Evolutionary conservation across 2,329 filamentous ascomycete species (phyloP).

Genomic region (Xylariaceae sp.): DNA sequence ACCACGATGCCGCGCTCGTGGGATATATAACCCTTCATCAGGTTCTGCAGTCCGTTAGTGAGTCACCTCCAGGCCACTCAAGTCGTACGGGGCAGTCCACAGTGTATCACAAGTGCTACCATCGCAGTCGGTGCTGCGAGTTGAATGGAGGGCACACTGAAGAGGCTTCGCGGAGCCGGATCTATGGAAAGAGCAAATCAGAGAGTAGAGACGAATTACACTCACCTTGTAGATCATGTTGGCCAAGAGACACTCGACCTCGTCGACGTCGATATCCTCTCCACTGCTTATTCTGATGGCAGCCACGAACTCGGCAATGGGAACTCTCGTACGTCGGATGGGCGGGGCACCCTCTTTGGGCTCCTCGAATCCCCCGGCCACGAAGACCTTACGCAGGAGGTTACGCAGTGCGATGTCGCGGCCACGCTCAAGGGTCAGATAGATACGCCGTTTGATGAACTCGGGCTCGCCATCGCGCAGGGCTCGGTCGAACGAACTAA

Average conservation of each 20-base stretch:
- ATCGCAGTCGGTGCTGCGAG: no score
- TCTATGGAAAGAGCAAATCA: no score
- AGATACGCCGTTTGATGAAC: constrained; percentile 88
- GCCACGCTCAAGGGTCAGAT: constrained; percentile 85
- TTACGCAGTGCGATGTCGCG: constrained; percentile 90
- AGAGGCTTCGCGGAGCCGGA: no score
- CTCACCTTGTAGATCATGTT: constrained; percentile 97
- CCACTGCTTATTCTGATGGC: constrained; percentile 69
- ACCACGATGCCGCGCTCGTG: constrained; percentile 86
- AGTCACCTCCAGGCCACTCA: constrained; percentile 20
- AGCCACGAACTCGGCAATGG: constrained; percentile 75
- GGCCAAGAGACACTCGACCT: constrained; percentile 89
- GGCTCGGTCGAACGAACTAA: constrained; percentile 76
- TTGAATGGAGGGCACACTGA: no score
- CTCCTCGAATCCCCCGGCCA: constrained; percentile 75
- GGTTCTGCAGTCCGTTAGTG: constrained; percentile 49
- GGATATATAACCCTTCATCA: constrained; percentile 98
- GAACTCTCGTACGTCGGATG: constrained; percentile 67
- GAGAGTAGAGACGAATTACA: no score
- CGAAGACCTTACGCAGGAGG: constrained; percentile 82
- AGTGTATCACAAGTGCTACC: no score
- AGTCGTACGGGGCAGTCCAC: no score
- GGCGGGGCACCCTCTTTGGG: constrained; percentile 59
- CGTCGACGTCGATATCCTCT: constrained; percentile 70
- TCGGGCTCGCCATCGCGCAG: constrained; percentile 79